Evolutionary conservation across 441 rosid species (phyloP).

Genomic region (Erodium texanum): DNA sequence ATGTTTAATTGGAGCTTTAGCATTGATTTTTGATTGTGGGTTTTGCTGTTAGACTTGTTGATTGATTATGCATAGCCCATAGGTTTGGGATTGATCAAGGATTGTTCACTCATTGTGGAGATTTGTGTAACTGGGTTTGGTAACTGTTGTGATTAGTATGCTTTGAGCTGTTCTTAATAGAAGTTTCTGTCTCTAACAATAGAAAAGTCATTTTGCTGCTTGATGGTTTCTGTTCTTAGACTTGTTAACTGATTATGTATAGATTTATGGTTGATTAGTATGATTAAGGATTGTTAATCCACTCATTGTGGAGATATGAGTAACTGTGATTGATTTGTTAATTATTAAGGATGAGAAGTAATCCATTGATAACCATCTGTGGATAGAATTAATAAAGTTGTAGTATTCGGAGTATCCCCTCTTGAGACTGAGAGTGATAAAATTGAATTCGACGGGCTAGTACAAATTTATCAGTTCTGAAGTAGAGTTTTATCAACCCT

Average conservation of each 20-base stretch:
- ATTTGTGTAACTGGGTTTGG: not conserved
- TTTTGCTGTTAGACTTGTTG: not conserved
- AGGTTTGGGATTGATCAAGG: too few species aligned
- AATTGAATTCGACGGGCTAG: too few species aligned
- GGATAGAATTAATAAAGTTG: too few species aligned
- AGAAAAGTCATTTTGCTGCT: not conserved
- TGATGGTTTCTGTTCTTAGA: not conserved
- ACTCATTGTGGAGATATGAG: not conserved
- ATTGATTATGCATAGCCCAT: not conserved
- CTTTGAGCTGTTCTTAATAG: not conserved
- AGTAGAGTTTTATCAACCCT: too few species aligned
- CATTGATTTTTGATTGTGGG: too few species aligned
- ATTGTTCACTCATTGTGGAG: not conserved
- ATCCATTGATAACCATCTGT: too few species aligned
- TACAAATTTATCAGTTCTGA: too few species aligned
- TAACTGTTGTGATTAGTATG: not conserved
- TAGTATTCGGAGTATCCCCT: too few species aligned
- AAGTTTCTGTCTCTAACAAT: too few species aligned
- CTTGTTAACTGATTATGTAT: not conserved
- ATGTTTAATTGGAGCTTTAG: not conserved
- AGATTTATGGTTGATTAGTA: not conserved
- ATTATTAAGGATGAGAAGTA: too few species aligned
- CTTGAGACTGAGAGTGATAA: too few species aligned
- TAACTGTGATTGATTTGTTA: too few species aligned
- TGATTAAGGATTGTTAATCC: not conserved